Evolutionary conservation across 225 moss, liverwort and hornwort genomes (phyloP).

Genomic region (Neckera pumila): DNA sequence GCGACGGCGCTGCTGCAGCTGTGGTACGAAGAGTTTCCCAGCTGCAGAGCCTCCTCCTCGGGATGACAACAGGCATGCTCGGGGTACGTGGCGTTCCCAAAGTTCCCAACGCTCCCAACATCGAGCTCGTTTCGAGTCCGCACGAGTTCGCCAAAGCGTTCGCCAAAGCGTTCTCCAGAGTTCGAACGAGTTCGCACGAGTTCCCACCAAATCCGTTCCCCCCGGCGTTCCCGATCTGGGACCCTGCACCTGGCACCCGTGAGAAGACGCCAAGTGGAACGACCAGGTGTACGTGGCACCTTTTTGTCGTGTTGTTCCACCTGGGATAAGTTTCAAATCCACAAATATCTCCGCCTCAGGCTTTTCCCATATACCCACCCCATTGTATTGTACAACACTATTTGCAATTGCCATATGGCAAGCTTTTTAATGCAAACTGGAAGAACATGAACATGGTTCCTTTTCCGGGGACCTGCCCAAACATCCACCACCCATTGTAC

Average conservation of each 20-base stretch:
- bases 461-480: no score
- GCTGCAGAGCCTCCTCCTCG: background rate
- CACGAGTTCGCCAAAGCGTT: background rate
- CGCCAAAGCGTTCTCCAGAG: background rate
- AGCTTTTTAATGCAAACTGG: no score
- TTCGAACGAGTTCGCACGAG: background rate
- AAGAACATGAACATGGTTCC: no score
- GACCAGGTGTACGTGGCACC: background rate
- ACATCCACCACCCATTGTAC: no score
- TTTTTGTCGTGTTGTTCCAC: slow-evolving; percentile 6
- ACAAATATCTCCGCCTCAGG: background rate
- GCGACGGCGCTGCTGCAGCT: background rate
- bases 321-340: background rate
- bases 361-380: background rate
- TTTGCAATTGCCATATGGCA: background rate
- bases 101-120: background rate
- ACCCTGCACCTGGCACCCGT: slow-evolving; percentile 8
- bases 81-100: background rate
- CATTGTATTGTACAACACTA: background rate
- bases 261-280: slow-evolving; percentile 13
- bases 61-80: slow-evolving; percentile 20
- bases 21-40: slow-evolving; percentile 28
- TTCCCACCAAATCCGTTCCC: background rate
- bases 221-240: background rate
- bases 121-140: no score